These are phyloP conservation scores for Paramecium biaurelia DNA, from an alignment of 73 alveolate species.

Conservation along the genomic window DNA sequence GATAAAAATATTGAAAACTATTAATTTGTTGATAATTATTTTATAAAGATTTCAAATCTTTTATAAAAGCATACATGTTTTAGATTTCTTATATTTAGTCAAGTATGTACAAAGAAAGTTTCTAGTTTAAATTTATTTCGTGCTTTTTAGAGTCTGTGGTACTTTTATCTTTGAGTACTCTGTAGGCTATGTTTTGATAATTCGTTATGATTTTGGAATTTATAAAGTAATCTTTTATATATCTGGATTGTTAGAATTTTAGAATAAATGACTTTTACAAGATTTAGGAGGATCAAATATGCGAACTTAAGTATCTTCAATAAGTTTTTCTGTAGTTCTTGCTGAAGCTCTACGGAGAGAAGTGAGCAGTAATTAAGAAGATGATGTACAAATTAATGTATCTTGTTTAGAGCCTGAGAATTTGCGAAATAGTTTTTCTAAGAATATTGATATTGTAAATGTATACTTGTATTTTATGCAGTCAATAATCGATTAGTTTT, in stretches of 20 bases:
- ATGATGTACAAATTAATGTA: neutral
- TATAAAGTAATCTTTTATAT: neutral
- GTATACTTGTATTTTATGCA: neutral
- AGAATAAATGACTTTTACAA: neutral
- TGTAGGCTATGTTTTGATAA: neutral
- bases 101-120: neutral
- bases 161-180: neutral
- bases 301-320: neutral
- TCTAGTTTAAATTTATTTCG: neutral
- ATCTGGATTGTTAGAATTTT: neutral
- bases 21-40: neutral
- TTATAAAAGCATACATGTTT: neutral
- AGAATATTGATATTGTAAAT: neutral
- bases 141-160: neutral
- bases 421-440: neutral
- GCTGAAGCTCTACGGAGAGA: constrained; percentile 31
- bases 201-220: neutral
- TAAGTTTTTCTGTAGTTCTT: neutral
- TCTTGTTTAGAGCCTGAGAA: neutral
- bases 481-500: constrained; percentile 1
- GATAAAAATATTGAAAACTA: neutral
- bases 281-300: neutral
- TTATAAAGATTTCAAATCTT: neutral
- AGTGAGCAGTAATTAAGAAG: neutral
- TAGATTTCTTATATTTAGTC: neutral